phyloP scores from a whole-genome alignment of 2,329 filamentous ascomycete species.

The Aspergillus ruber region DNA sequence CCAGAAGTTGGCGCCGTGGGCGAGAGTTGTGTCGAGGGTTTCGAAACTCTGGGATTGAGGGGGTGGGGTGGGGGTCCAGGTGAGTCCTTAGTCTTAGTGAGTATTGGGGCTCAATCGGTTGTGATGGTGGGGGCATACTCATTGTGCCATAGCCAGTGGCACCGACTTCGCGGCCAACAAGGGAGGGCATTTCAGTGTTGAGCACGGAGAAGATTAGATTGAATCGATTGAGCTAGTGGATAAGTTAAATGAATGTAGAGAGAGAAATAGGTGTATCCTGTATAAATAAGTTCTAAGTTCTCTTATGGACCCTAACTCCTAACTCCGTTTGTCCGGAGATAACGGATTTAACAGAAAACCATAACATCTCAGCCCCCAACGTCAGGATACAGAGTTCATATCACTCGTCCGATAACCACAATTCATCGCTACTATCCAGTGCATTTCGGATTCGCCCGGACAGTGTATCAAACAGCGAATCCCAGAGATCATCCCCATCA shows the following conservation, averaged over 20 bases:
- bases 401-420: slow-evolving; percentile 8
- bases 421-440: slow-evolving; percentile 24
- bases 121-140: slow-evolving; percentile 34
- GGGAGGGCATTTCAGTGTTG: slow-evolving; percentile 20
- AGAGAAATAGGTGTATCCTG: too few relatives aligned
- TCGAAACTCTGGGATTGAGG: slow-evolving; percentile 36
- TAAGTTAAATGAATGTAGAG: too few relatives aligned
- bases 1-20: slow-evolving; percentile 48
- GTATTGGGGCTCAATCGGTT: slow-evolving; percentile 1
- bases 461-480: slow-evolving; percentile 12
- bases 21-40: slow-evolving; percentile 50
- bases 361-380: background rate
- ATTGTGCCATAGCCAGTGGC: slow-evolving; percentile 51
- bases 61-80: slow-evolving; percentile 26
- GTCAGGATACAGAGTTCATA: background rate
- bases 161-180: slow-evolving; percentile 36
- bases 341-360: background rate
- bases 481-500: slow-evolving; percentile 9
- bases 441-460: slow-evolving; percentile 13
- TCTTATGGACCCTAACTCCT: background rate
- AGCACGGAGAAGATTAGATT: background rate
- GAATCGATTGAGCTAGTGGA: too few relatives aligned
- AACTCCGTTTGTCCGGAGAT: background rate
- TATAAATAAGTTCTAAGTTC: too few relatives aligned
- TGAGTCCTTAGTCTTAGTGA: slow-evolving; percentile 27